Percentiles rank a stretch among this genome's conserved stretches.
phyloP scores from a whole-genome alignment of 202 grass and related monocot species.

The Thinopyrum obtusiflorum region DNA sequence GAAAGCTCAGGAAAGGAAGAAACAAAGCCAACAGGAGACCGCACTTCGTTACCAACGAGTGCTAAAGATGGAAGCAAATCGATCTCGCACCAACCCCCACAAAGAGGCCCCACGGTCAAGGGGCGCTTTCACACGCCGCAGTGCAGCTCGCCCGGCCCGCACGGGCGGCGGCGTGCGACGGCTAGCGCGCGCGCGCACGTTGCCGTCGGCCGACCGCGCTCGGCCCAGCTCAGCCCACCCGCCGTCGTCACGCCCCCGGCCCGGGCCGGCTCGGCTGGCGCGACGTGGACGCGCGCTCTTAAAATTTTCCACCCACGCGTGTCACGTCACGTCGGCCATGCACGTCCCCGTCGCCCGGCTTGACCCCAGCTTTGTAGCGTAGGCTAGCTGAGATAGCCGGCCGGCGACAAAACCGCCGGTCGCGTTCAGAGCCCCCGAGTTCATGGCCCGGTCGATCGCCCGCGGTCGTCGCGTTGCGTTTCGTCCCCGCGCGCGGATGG shows the following conservation, averaged over 20 bases:
- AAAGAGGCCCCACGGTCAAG: conserved; percentile 15
- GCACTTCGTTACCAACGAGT: background rate
- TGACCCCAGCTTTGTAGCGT: background rate
- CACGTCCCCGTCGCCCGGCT: conserved; percentile 9
- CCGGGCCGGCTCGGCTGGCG: conserved; percentile 4
- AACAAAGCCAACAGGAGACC: background rate
- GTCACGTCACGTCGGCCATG: background rate
- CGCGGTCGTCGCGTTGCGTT: background rate
- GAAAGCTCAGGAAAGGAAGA: background rate
- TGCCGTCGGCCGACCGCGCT: conserved; percentile 10
- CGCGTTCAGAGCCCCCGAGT: conserved; percentile 9
- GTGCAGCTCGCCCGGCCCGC: background rate
- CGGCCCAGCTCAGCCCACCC: background rate
- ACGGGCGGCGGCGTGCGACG: background rate
- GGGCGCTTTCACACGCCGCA: conserved; percentile 35
- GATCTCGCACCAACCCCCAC: background rate
- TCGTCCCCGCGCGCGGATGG: background rate
- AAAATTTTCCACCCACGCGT: background rate
- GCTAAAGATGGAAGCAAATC: conserved; percentile 10
- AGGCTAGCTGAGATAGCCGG: no score
- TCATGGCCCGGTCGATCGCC: background rate
- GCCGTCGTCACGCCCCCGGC: conserved; percentile 3
- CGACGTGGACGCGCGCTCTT: background rate
- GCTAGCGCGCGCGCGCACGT: background rate
- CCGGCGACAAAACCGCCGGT: conserved; percentile 12